Evolutionary conservation across 306 rosid species (phyloP), one percentile per base, ranked within the genome.

Genomic region (Rosa chinensis): DNA sequence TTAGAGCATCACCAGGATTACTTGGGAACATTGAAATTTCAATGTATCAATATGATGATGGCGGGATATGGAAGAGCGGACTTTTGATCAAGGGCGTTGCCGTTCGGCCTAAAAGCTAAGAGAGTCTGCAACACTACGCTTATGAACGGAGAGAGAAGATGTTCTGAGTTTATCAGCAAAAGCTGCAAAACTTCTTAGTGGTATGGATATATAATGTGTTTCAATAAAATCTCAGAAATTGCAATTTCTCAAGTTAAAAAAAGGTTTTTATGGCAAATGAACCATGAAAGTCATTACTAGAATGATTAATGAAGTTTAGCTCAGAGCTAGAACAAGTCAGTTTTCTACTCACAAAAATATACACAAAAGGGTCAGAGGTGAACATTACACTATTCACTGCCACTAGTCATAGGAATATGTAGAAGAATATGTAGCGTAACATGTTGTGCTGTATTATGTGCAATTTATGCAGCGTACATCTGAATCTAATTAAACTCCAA

Each of bases 41-140:
- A 17, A 28, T 94, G 87, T 84, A 76, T 79, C 95, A 92, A 73
- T 53, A 79, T 79, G 90, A 84, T 4, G 77, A 79, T 66, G 37
- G 37, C 37, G 92, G 88, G 43, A n/a, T 12, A 2, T 92, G 98
- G 97, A 94, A 92, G 89, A 78, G 59, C 3, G 97, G 97, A 35
- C 90, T 92, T 72, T 1, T 89, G 74, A 79, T 92, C 81, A 87
- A 84, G 88, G 97, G 91, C 1, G 72, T 89, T 69, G 43, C 63
- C 71, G 81, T 94, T 81, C 88, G 78, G 23, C 88, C 97, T 40
- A 88, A 87, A 79, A 70, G 73, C 76, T 82, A 52, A 48, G 23
- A 74, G 39, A 5, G 8, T 23, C 13, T 67, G 21, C 21, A 59
- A 18, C 25, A 43, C 58, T 23, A 23, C 0, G 32, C 28, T 75